Conservation (phyloP, 2,329 filamentous ascomycete species). For the Trichoderma lentiforme region DNA sequence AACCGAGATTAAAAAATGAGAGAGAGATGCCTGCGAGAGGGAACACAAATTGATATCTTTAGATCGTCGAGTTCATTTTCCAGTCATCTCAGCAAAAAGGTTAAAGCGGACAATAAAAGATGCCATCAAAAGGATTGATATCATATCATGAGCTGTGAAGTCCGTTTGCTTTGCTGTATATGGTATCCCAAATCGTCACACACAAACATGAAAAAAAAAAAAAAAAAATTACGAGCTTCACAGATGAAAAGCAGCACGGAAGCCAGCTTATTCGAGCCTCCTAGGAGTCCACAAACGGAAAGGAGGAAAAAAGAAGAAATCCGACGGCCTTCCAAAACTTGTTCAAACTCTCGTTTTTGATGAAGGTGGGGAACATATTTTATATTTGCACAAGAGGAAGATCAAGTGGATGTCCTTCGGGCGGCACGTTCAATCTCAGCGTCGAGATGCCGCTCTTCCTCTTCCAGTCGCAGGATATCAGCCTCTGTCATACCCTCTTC, state of each 20-base stretch:
- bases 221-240: background rate
- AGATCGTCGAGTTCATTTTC: background rate
- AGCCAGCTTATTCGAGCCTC: background rate
- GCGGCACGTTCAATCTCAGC: constrained; percentile 51
- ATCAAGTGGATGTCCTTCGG: background rate
- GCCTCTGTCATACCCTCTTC: constrained; percentile 60
- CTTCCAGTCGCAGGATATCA: constrained; percentile 53
- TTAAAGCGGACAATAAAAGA: background rate
- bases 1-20: background rate
- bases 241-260: background rate
- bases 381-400: background rate
- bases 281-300: background rate
- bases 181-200: background rate
- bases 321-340: background rate
- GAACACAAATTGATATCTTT: background rate
- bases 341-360: background rate
- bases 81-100: background rate
- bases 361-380: background rate
- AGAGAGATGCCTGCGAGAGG: background rate
- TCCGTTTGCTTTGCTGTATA: background rate
- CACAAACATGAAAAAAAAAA: background rate
- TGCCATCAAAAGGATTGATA: background rate
- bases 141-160: background rate
- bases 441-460: constrained; percentile 57
- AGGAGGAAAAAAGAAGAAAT: background rate